Base-by-base conservation (phyloP, 768 basidiomycete species). In the Hypholoma sublateritium region DNA sequence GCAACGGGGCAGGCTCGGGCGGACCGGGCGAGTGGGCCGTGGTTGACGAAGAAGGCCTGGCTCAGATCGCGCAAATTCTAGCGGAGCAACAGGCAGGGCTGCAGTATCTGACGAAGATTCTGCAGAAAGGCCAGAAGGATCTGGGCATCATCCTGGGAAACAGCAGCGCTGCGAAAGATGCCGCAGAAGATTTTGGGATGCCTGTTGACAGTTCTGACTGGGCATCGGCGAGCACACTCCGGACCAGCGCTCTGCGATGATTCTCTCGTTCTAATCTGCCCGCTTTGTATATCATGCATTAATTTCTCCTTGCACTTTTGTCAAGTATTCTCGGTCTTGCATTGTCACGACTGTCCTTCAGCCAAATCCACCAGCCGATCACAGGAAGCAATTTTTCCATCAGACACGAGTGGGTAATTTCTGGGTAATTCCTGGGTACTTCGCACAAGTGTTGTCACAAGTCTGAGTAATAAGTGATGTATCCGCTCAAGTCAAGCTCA, bases 1-100 rank as follows among this genome's bases (percentile, higher is more conserved):
- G 58, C 13, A 42, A 35, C 41, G 28, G 28, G 28, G 19, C 37
- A 19, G 53, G 45, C 28, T 13, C 52, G 48, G 17, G 14, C 25
- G 51, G 54, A 14, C 35, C 43, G 13, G 77, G 80, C 7, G 88
- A 86, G 63, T 93, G 91, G 91, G 81, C 85, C 0, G 89, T 93
- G n/a, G 88, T 90, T 2, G 93, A 95, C 67, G 89, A 91, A 65
- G 90, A 92, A 1, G 92, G 92, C 1, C 72, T 95, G 54, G 77
- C 83, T 46, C 85, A 90, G 68, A 85, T 95, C 54, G 77, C 86
- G 3, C 86, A 89, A 88, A 89, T 93, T 59, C 71, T 95, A 36
- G 73, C 77, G 6, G 86, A 91, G 59, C 86, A 94, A 67, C 93
- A 94, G 67, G 80, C 84, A 0, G 93, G 93, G 21, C 73, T 95